These are phyloP conservation scores for Viola pubescens DNA, from an alignment of 441 rosid species.

Conservation along the genomic window DNA sequence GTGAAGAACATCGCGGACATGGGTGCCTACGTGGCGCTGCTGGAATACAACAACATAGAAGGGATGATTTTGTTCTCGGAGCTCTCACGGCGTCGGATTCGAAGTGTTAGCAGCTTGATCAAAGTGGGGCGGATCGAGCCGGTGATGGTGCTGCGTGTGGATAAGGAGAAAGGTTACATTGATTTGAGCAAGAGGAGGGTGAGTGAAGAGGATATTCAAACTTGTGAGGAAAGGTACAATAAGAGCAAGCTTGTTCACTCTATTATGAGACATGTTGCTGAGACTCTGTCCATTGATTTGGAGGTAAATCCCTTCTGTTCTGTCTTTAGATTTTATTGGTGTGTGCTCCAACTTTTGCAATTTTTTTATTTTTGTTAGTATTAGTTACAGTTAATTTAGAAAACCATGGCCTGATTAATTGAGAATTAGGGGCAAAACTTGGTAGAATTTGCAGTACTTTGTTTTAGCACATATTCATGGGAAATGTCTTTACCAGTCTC, in stretches of 20 bases:
- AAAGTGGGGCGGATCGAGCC: slow-evolving; percentile 97
- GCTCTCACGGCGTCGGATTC: slow-evolving; percentile 96
- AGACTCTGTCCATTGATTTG: slow-evolving; percentile 68
- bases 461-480: too few relatives aligned
- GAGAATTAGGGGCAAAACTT: too few relatives aligned
- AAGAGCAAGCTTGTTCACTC: slow-evolving; percentile 98
- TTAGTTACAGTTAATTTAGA: too few relatives aligned
- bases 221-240: slow-evolving; percentile 94
- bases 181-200: slow-evolving; percentile 95
- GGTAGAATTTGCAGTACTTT: too few relatives aligned
- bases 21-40: slow-evolving; percentile 91
- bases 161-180: slow-evolving; percentile 86
- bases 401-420: too few relatives aligned
- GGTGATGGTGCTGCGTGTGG: slow-evolving; percentile 93
- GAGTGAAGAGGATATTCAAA: slow-evolving; percentile 84
- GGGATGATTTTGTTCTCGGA: slow-evolving; percentile 97
- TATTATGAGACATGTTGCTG: slow-evolving; percentile 94
- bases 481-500: too few relatives aligned
- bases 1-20: slow-evolving; percentile 94
- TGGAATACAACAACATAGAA: slow-evolving; percentile 95
- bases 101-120: slow-evolving; percentile 87
- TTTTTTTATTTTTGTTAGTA: too few relatives aligned
- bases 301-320: slow-evolving; percentile 42
- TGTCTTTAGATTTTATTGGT: background rate
- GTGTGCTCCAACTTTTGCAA: too few relatives aligned